A percentile compares a stretch with the other conserved stretches of the same genome.
These are phyloP conservation scores for Fusarium pseudoanthophilum DNA, from an alignment of 2,329 filamentous ascomycete species.

Conservation along the genomic window DNA sequence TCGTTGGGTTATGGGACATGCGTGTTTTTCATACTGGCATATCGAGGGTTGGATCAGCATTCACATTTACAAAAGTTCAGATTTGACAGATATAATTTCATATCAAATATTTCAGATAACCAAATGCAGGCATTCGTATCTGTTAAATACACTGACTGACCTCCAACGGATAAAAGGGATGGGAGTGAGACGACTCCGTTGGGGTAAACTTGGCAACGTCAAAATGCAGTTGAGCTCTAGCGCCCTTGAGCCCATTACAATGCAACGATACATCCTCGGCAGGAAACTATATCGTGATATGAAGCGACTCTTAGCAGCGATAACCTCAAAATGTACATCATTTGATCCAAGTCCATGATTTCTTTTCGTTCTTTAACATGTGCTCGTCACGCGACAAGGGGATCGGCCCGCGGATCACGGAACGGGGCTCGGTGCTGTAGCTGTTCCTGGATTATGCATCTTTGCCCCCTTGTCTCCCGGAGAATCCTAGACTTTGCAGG, in stretches of 20 bases:
- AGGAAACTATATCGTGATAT: conserved; percentile 3
- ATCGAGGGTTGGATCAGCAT: not conserved
- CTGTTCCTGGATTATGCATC: conserved; percentile 42
- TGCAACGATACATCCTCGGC: conserved; percentile 31
- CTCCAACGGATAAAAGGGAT: conserved; percentile 18
- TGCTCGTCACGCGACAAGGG: conserved; percentile 38
- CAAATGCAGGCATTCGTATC: not conserved
- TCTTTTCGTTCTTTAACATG: conserved; percentile 13
- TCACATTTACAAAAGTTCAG: not conserved
- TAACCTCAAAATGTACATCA: not conserved
- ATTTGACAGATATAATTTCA: not conserved
- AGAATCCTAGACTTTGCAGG: conserved; percentile 20
- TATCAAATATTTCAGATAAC: not conserved
- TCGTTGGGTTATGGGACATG: not conserved
- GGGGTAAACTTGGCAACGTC: conserved; percentile 31
- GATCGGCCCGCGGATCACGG: conserved; percentile 33
- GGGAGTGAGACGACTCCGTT: conserved; percentile 31
- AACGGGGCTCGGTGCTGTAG: conserved; percentile 25
- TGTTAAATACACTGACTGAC: not conserved
- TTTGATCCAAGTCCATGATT: conserved; percentile 4
- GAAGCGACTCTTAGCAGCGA: not conserved
- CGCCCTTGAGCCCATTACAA: conserved; percentile 2
- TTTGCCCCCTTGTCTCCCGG: conserved; percentile 29
- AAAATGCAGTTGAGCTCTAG: conserved; percentile 41
- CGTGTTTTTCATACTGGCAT: not conserved